A percentile compares a stretch with the other conserved stretches of the same genome.
These are phyloP conservation scores for Saitozyma podzolica DNA, from an alignment of 768 basidiomycete species.

Conservation along the genomic window DNA sequence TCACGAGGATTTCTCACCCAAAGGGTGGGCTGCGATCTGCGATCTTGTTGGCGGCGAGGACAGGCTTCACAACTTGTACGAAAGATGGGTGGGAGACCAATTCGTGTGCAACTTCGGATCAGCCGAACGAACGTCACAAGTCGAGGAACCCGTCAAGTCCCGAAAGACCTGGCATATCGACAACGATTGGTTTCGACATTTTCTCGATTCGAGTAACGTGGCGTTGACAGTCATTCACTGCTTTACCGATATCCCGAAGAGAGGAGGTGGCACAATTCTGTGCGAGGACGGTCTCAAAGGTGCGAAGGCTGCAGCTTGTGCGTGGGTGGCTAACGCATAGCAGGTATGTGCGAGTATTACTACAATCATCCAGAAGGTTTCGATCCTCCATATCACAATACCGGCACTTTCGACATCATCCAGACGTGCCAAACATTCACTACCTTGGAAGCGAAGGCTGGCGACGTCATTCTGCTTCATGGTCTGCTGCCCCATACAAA, in stretches of 20 bases:
- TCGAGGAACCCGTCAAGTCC: conserved; percentile 4
- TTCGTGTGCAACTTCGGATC: conserved; percentile 29
- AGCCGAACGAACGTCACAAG: conserved; percentile 14
- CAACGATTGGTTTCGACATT: conserved; percentile 25
- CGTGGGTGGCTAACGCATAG: too few species aligned
- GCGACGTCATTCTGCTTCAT: conserved; percentile 21
- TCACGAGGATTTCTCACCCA: conserved; percentile 18
- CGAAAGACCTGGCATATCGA: conserved; percentile 23
- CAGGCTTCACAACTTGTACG: conserved; percentile 18
- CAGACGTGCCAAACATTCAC: conserved; percentile 22
- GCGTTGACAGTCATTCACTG: conserved; percentile 29
- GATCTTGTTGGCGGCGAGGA: conserved; percentile 29
- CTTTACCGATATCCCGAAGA: too few species aligned
- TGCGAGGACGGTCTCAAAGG: too few species aligned
- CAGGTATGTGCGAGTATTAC: conserved; percentile 14
- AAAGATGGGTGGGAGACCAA: conserved; percentile 23
- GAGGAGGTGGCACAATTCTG: too few species aligned
- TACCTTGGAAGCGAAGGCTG: too few species aligned
- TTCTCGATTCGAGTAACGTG: conserved; percentile 23
- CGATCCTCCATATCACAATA: conserved; percentile 17
- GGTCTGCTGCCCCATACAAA: conserved; percentile 15
- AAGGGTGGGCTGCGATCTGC: conserved; percentile 22
- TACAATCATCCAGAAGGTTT: conserved; percentile 26
- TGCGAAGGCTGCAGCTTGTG: too few species aligned
- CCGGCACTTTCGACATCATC: too few species aligned